Conservation (phyloP, 2,329 filamentous ascomycete species). For the Leptographium procerum region DNA sequence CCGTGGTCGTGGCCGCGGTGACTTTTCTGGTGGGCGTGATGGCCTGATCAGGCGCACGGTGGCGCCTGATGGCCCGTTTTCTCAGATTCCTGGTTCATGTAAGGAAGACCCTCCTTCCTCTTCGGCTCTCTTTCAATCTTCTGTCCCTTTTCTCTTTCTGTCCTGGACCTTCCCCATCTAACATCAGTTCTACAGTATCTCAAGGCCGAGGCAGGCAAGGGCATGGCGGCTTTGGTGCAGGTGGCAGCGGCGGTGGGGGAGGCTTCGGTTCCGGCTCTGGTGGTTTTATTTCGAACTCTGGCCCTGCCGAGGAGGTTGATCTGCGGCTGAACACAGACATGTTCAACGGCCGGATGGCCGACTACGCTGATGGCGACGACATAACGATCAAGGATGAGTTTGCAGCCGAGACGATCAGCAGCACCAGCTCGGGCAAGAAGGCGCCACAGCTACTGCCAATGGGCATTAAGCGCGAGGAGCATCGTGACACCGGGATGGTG, state of each 20-base stretch:
- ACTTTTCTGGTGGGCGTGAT: constrained; percentile 13
- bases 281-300: background rate
- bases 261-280: constrained; percentile 13
- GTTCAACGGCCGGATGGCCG: constrained; percentile 31
- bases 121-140: no score
- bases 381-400: constrained; percentile 28
- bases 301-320: constrained; percentile 24
- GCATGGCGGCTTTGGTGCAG: constrained; percentile 9
- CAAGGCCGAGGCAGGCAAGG: constrained; percentile 9
- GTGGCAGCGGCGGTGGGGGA: constrained; percentile 16
- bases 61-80: constrained; percentile 25
- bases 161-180: background rate
- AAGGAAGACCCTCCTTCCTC: constrained; percentile 3
- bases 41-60: constrained; percentile 19
- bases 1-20: constrained; percentile 18
- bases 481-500: constrained; percentile 40
- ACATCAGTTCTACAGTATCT: constrained; percentile 2
- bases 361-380: constrained; percentile 31
- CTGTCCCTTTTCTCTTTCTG: background rate
- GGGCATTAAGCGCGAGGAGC: constrained; percentile 43
- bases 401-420: constrained; percentile 14
- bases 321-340: constrained; percentile 45
- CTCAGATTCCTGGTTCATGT: constrained; percentile 18
- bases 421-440: constrained; percentile 4
- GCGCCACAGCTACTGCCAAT: constrained; percentile 34